A percentile compares a stretch with the other conserved stretches of the same genome.
These are phyloP conservation scores for Coemansia sp. DNA, from an alignment of 192 early-diverging fungal species.

Conservation along the genomic window DNA sequence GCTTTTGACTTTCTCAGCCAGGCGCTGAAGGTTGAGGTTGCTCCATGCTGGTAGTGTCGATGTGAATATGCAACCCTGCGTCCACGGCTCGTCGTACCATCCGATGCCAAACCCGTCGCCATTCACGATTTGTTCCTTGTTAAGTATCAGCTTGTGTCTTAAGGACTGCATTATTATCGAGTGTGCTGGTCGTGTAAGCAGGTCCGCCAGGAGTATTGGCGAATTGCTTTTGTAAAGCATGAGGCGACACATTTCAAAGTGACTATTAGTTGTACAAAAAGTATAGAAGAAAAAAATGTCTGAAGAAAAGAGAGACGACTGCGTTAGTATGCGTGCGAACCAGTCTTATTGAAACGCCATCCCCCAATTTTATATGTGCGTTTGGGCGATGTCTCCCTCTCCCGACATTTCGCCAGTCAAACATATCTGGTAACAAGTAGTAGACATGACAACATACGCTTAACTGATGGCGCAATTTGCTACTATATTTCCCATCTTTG, in stretches of 20 bases:
- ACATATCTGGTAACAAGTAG: not conserved
- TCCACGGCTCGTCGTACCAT: constrained; percentile 65
- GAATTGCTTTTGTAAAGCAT: constrained; percentile 76
- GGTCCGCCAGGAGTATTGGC: constrained; percentile 69
- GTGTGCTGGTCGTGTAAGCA: constrained; percentile 71
- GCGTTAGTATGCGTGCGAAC: not conserved
- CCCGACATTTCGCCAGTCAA: no score
- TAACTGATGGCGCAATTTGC: not conserved
- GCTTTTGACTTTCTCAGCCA: constrained; percentile 75
- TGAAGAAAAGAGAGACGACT: constrained; percentile 1
- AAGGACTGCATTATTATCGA: constrained; percentile 83
- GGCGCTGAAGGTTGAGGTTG: constrained; percentile 70
- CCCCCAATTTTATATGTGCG: not conserved
- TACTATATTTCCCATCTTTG: not conserved
- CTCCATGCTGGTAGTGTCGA: constrained; percentile 81
- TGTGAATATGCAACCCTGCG: constrained; percentile 72
- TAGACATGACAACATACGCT: not conserved
- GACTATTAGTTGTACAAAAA: constrained; percentile 1
- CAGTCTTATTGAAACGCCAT: not conserved
- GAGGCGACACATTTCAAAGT: constrained; percentile 65
- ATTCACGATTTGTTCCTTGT: constrained; percentile 65
- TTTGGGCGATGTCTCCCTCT: not conserved
- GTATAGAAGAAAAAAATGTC: not conserved
- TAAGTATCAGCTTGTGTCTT: constrained; percentile 68
- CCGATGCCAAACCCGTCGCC: constrained; percentile 82